These are phyloP conservation scores for Nemania sp. DNA, from an alignment of 2,329 filamentous ascomycete species.

Conservation along the genomic window DNA sequence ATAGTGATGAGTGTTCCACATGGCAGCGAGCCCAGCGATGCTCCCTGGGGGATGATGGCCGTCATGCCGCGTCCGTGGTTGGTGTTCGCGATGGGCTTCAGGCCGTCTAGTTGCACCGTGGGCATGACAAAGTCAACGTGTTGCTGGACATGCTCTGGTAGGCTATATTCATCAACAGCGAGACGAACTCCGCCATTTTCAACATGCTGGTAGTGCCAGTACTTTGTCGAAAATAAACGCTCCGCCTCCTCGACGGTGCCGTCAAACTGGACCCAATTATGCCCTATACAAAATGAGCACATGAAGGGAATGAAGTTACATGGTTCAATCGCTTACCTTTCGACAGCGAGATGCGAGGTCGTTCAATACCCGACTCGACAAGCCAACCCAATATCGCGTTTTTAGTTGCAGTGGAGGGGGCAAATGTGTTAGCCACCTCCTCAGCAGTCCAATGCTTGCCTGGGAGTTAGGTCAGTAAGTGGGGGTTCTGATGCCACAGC, in stretches of 20 bases:
- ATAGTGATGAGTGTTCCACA: constrained; percentile 29
- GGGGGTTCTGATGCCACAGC: not conserved
- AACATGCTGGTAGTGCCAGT: constrained; percentile 45
- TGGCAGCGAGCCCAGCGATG: constrained; percentile 23
- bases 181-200: constrained; percentile 43
- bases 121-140: constrained; percentile 50
- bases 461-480: not conserved
- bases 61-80: constrained; percentile 7
- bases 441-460: constrained; percentile 49
- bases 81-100: constrained; percentile 27
- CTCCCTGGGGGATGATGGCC: constrained; percentile 21
- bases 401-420: constrained; percentile 50
- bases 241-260: constrained; percentile 59
- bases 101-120: constrained; percentile 45
- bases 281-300: constrained; percentile 27
- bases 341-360: constrained; percentile 53
- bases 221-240: constrained; percentile 55
- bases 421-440: constrained; percentile 50
- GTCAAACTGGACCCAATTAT: constrained; percentile 60
- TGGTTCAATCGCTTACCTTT: constrained; percentile 39
- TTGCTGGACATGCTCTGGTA: constrained; percentile 44
- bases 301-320: not conserved
- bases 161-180: constrained; percentile 48
- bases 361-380: constrained; percentile 53
- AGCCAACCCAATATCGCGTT: constrained; percentile 59